Percentiles rank a stretch among this genome's conserved stretches.
phyloP scores from a whole-genome alignment of 805 yeast species.

The Zygotorulaspora florentina region DNA sequence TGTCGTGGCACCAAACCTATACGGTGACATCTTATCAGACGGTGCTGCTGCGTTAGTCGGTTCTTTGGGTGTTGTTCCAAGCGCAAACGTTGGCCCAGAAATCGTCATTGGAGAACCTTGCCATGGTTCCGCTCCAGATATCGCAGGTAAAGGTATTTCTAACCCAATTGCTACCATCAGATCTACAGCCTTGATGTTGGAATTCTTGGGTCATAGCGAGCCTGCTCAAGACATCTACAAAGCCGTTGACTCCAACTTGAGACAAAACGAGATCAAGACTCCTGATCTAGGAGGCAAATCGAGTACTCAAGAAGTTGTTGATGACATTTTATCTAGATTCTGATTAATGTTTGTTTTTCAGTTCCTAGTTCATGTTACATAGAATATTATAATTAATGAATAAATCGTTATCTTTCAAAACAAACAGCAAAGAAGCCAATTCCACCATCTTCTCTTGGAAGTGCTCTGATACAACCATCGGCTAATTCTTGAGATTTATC shows the following conservation, averaged over 20 bases:
- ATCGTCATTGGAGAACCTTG: slow-evolving; percentile 99
- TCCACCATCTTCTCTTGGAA: slow-evolving; percentile 93
- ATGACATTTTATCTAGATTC: slow-evolving; percentile 58
- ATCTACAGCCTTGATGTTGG: slow-evolving; percentile 95
- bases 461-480: slow-evolving; percentile 79
- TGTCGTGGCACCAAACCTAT: slow-evolving; percentile 96
- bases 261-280: slow-evolving; percentile 69
- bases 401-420: slow-evolving; percentile 51
- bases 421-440: slow-evolving; percentile 97
- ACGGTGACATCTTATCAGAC: slow-evolving; percentile 94
- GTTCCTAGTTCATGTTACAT: neutral
- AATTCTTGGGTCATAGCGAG: slow-evolving; percentile 85
- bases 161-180: slow-evolving; percentile 98
- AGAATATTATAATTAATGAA: slow-evolving; percentile 3
- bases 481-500: slow-evolving; percentile 55
- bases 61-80: slow-evolving; percentile 95
- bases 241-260: slow-evolving; percentile 91
- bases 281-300: slow-evolving; percentile 95
- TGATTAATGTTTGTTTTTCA: slow-evolving; percentile 5
- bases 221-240: slow-evolving; percentile 89
- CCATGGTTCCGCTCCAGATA: slow-evolving; percentile 99
- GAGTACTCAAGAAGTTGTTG: slow-evolving; percentile 79
- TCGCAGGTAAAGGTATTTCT: slow-evolving; percentile 89
- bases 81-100: slow-evolving; percentile 94
- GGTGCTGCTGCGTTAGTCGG: slow-evolving; percentile 99